A percentile compares a stretch with the other conserved stretches of the same genome.
phyloP scores from a whole-genome alignment of 2,329 filamentous ascomycete species.

The Calonectria naviculata region DNA sequence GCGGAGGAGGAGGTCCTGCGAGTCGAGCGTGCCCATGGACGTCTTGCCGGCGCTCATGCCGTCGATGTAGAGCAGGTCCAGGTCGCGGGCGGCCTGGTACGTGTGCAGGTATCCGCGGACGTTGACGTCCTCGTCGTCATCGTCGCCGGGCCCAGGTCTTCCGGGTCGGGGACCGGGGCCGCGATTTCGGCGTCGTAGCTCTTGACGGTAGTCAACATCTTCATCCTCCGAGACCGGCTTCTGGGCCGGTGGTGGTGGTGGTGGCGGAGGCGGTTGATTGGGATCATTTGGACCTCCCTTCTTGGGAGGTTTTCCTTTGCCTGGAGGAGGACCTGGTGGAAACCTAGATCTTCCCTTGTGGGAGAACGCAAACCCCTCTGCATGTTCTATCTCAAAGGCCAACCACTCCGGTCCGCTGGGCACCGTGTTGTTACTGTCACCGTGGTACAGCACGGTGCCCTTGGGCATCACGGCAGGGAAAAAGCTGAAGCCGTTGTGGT shows the following conservation, averaged over 20 bases:
- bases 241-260: slow-evolving; percentile 1
- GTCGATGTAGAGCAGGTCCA: slow-evolving; percentile 76
- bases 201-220: slow-evolving; percentile 3
- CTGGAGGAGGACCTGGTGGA: not conserved
- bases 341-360: not conserved
- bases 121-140: slow-evolving; percentile 17
- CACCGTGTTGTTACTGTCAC: slow-evolving; percentile 56
- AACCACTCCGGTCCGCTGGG: slow-evolving; percentile 74
- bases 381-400: slow-evolving; percentile 82
- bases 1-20: slow-evolving; percentile 71
- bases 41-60: slow-evolving; percentile 77
- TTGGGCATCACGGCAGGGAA: slow-evolving; percentile 74
- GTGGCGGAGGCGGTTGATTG: slow-evolving; percentile 2
- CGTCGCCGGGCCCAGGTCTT: slow-evolving; percentile 10
- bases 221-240: not conserved
- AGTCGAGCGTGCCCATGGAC: slow-evolving; percentile 73
- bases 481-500: slow-evolving; percentile 82
- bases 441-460: slow-evolving; percentile 77
- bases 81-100: slow-evolving; percentile 67
- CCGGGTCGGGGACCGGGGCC: not conserved
- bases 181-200: slow-evolving; percentile 15
- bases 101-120: slow-evolving; percentile 73
- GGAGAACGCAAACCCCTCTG: slow-evolving; percentile 69
- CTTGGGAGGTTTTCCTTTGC: not conserved
- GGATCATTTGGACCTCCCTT: not conserved